These are phyloP conservation scores for Exserohilum turcica DNA, from an alignment of 2,329 filamentous ascomycete genomes.

Conservation along the genomic window DNA sequence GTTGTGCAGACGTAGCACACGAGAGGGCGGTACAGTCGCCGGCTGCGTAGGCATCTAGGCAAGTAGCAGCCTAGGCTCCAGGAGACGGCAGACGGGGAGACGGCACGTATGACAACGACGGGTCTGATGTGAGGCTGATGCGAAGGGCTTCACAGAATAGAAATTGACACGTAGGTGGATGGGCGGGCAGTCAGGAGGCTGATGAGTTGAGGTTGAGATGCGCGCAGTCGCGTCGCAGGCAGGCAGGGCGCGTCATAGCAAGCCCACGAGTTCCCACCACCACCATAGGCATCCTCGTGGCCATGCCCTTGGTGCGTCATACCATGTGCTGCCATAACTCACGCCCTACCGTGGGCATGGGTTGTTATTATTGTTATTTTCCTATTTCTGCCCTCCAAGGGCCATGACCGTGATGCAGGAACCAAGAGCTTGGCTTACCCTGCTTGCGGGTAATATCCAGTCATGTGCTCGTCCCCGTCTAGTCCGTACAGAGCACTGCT, in stretches of 20 bases:
- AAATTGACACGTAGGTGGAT: neutral
- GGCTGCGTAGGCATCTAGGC: neutral
- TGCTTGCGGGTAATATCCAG: neutral
- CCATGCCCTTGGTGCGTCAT: too few species aligned
- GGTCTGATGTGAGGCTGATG: too few species aligned
- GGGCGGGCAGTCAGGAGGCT: neutral
- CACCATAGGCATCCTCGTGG: too few species aligned
- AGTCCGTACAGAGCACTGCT: conserved; percentile 11
- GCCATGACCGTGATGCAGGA: neutral
- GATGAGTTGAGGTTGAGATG: conserved; percentile 16
- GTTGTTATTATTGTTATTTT: too few species aligned
- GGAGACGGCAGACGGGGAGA: neutral
- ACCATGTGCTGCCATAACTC: too few species aligned
- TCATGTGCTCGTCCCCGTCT: conserved; percentile 14
- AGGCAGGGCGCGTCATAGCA: neutral
- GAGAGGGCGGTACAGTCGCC: neutral
- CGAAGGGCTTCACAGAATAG: neutral
- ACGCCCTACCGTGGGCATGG: too few species aligned
- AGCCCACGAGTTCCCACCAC: too few species aligned
- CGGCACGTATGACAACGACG: neutral
- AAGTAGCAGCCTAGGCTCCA: neutral
- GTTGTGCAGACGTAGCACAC: neutral
- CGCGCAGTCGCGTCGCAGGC: conserved; percentile 4
- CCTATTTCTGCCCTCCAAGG: neutral
- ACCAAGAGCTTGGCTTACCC: conserved; percentile 6